Evolutionary conservation across 768 basidiomycete species (phyloP), one percentile per base, ranked within the genome.

Genomic region (Serendipita sp.): DNA sequence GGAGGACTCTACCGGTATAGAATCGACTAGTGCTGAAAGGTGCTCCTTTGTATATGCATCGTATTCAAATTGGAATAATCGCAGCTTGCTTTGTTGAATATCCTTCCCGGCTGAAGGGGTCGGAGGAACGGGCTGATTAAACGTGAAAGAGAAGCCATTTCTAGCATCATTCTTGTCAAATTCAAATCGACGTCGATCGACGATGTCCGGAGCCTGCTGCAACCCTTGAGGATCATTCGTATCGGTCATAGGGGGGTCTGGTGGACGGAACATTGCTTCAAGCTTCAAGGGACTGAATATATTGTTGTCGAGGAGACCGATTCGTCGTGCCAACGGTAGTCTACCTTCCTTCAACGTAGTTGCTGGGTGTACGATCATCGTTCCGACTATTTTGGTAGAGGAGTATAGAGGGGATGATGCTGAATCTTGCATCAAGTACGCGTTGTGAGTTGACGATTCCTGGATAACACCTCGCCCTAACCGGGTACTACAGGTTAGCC

Each of bases 31-130:
- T 0, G 89, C 91, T 2, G 91, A 91, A 46, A 98, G 82, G 71
- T 96, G 91, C 23, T 95, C 89, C 48, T 92, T 83, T 1, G 95
- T 99, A 71, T 89, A 94, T 0, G 95, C 97, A 73, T 99, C 95
- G 70, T 97, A 98, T 67, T 91, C 85, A 62, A 93, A 88, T 70
- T 92, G 88, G 75, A 98, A 97, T 43, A 97, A 79, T 11, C 86
- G 84, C 10, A 92, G 80, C 33, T 85, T 36, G 83, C 83, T 72
- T 16, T 27, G 18, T 13, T 44, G 23, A 62, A 33, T 29, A 27
- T 15, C 62, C 33, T 36, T 36, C 27, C 66, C 65, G 2, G 65
- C 60, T 62, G 64, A 64, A 65, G 45, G 65, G 44, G 69, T 69
- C 43, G 67, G 73, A 68, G 69, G 78, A 67, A 76, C 75, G 10